These are phyloP conservation scores for Rosa persica DNA, from an alignment of 306 rosid genomes.

Conservation along the genomic window DNA sequence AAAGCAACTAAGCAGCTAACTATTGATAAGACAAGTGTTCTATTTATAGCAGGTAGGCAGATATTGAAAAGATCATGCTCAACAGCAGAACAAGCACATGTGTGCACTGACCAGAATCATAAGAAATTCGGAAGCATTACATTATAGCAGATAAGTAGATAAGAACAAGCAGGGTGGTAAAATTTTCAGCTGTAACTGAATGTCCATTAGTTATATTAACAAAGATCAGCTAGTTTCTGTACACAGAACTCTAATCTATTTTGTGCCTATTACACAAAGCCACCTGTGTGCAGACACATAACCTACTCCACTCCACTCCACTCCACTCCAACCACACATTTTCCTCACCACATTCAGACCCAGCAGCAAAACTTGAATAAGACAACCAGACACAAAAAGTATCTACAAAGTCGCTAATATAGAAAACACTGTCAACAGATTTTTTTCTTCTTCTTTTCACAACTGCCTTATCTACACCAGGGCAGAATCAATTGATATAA, in stretches of 20 bases:
- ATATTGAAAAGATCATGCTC: background rate
- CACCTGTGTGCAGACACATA: background rate
- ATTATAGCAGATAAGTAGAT: background rate
- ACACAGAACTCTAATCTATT: background rate
- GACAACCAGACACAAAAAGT: background rate
- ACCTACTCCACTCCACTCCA: background rate
- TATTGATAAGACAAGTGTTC: background rate
- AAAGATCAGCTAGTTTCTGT: background rate
- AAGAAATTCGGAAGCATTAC: background rate
- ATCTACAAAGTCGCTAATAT: background rate
- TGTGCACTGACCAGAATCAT: background rate
- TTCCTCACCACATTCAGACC: conserved; percentile 2
- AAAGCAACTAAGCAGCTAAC: background rate
- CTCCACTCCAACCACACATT: background rate
- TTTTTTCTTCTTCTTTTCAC: background rate
- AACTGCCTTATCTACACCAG: background rate
- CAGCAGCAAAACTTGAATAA: conserved; percentile 4
- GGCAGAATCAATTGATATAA: background rate
- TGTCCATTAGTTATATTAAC: background rate
- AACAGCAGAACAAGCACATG: background rate
- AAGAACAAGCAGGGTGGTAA: background rate
- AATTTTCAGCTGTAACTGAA: background rate
- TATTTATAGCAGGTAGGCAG: background rate
- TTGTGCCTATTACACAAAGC: background rate
- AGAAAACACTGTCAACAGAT: background rate